Conservation (phyloP, 257 asterid species). For the Fraxinus excelsior region DNA sequence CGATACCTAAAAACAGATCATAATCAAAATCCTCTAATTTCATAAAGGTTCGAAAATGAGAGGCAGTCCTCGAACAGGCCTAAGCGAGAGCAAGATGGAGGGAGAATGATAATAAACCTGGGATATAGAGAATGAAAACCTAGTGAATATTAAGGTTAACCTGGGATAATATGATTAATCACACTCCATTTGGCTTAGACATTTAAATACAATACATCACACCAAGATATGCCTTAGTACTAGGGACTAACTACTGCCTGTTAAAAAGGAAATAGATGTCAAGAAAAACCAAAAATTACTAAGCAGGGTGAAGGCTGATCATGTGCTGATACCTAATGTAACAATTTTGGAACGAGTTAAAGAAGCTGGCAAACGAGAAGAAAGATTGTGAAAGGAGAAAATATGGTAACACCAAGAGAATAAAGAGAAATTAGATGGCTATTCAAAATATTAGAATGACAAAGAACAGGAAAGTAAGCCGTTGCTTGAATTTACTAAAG, state of each 20-base stretch:
- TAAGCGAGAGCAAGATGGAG: conserved; percentile 68
- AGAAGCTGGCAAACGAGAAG: conserved; percentile 59
- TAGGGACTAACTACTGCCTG: too few relatives aligned
- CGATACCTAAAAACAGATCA: too few relatives aligned
- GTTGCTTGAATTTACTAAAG: conserved; percentile 50
- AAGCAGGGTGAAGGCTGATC: not conserved
- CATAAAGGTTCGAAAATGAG: conserved; percentile 53
- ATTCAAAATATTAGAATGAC: conserved; percentile 29
- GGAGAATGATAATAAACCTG: conserved; percentile 68
- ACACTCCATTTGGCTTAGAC: too few relatives aligned
- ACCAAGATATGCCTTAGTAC: too few relatives aligned
- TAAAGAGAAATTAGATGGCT: conserved; percentile 3
- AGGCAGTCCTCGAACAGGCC: conserved; percentile 79
- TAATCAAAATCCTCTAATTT: not conserved
- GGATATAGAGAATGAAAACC: conserved; percentile 66
- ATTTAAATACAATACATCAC: too few relatives aligned
- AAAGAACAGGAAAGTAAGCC: conserved; percentile 70
- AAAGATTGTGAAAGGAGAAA: conserved; percentile 23
- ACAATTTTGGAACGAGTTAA: conserved; percentile 78
- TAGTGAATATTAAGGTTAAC: conserved; percentile 52
- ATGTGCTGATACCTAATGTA: not conserved
- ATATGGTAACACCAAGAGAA: conserved; percentile 11
- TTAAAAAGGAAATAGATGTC: not conserved
- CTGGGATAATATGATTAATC: too few relatives aligned
- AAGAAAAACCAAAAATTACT: not conserved